Percentiles rank a stretch among this genome's conserved stretches.
phyloP scores from a whole-genome alignment of 163 green algal species.

The Chloromonas sp. region DNA sequence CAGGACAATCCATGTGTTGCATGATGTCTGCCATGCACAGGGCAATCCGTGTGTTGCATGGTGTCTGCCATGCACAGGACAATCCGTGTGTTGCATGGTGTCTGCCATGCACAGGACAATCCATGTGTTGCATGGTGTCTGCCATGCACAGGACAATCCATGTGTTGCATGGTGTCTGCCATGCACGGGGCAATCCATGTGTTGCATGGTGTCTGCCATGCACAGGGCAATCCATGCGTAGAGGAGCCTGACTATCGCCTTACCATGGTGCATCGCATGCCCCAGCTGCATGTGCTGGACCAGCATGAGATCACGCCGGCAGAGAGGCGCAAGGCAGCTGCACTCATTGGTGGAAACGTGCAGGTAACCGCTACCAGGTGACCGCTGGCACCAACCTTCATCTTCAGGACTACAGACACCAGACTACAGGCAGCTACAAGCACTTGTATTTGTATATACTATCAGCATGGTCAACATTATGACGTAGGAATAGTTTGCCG shows the following conservation, averaged over 20 bases:
- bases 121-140: slow-evolving; percentile 40
- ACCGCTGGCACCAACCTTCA: too few species aligned
- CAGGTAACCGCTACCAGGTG: neutral
- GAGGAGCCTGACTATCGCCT: slow-evolving; percentile 70
- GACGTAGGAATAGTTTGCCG: too few species aligned
- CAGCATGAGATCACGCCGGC: slow-evolving; percentile 47
- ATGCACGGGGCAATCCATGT: slow-evolving; percentile 29
- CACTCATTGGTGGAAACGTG: slow-evolving; percentile 33
- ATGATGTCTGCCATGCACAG: neutral
- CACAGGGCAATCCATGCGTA: slow-evolving; percentile 61
- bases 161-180: neutral
- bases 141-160: neutral
- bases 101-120: slow-evolving; percentile 45
- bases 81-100: slow-evolving; percentile 15
- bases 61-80: slow-evolving; percentile 20
- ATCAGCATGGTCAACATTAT: too few species aligned
- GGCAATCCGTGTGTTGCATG: neutral
- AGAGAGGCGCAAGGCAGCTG: slow-evolving; percentile 39
- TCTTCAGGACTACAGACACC: too few species aligned
- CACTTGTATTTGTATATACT: too few species aligned
- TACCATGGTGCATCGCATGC: slow-evolving; percentile 47
- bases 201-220: neutral
- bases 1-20: neutral
- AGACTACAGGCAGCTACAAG: too few species aligned
- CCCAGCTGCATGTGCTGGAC: slow-evolving; percentile 57